Evolutionary conservation across 352 stramenopile species (phyloP).

Genomic region (Globisporangium ultimum): DNA sequence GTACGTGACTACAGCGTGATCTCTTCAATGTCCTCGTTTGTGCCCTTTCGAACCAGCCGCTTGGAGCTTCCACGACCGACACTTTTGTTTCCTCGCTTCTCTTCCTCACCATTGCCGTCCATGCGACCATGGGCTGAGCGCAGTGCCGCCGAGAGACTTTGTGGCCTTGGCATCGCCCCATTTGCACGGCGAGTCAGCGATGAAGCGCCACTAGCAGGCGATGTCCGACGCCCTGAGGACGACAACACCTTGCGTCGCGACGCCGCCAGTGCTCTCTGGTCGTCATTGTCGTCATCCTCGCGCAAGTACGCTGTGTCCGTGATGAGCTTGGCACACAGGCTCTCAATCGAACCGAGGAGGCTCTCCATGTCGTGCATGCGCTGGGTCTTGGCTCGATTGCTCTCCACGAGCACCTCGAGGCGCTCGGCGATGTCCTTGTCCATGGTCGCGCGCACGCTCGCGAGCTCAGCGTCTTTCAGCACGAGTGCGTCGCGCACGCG

Average conservation of each 20-base stretch:
- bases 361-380: slow-evolving; percentile 60
- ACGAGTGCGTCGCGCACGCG: slow-evolving; percentile 14
- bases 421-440: slow-evolving; percentile 45
- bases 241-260: too few species aligned
- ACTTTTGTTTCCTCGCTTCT: neutral
- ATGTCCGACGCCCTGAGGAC: too few species aligned
- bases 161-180: slow-evolving; percentile 6
- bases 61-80: slow-evolving; percentile 23
- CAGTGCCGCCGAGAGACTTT: slow-evolving; percentile 30
- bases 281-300: slow-evolving; percentile 23
- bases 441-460: slow-evolving; percentile 24
- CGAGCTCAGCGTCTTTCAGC: slow-evolving; percentile 15
- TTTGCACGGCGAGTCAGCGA: neutral
- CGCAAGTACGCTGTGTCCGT: slow-evolving; percentile 41
- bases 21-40: slow-evolving; percentile 39
- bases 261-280: neutral
- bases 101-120: neutral
- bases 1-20: slow-evolving; percentile 29
- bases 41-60: slow-evolving; percentile 14
- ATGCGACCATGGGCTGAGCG: slow-evolving; percentile 15
- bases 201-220: neutral
- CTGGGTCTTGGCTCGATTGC: slow-evolving; percentile 49
- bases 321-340: slow-evolving; percentile 63
- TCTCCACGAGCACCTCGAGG: slow-evolving; percentile 44
- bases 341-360: slow-evolving; percentile 57